Conservation (phyloP, 179 eudicot species). For the Patellifolia procumbens region DNA sequence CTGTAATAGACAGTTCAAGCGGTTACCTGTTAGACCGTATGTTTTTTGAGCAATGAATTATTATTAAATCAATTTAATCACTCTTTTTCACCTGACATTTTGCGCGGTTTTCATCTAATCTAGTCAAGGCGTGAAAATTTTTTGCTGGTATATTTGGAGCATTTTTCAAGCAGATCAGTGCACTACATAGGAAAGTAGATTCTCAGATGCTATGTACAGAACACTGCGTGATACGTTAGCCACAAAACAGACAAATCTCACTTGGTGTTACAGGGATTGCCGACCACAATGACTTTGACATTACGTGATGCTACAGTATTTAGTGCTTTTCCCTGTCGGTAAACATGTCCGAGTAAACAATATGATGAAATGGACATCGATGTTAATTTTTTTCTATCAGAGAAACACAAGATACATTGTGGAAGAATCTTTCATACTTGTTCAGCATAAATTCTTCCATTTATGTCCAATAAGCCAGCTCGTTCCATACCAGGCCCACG, state of each 20-base stretch:
- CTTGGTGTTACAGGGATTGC: conserved; percentile 99
- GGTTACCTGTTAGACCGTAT: neutral
- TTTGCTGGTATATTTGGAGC: conserved; percentile 96
- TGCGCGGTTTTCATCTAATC: conserved; percentile 96
- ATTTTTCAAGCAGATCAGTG: conserved; percentile 93
- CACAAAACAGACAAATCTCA: conserved; percentile 30
- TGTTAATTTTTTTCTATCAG: neutral
- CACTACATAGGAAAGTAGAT: conserved; percentile 50
- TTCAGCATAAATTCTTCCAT: conserved; percentile 83
- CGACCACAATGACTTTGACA: conserved; percentile 91
- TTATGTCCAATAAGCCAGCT: conserved; percentile 80
- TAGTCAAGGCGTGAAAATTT: conserved; percentile 93
- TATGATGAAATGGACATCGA: neutral
- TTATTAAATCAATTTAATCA: neutral
- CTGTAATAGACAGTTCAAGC: conserved; percentile 38
- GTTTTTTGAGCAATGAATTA: neutral
- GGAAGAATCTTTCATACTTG: conserved; percentile 44
- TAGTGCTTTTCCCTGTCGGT: conserved; percentile 83
- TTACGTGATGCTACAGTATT: conserved; percentile 90
- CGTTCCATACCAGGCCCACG: conserved; percentile 99
- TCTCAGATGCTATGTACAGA: neutral
- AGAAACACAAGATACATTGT: neutral
- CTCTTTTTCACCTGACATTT: conserved; percentile 75
- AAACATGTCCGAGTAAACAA: conserved; percentile 2
- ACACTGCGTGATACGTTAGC: neutral